phyloP scores from a whole-genome alignment of 306 rosid genomes.

The Spatholobus suberectus region DNA sequence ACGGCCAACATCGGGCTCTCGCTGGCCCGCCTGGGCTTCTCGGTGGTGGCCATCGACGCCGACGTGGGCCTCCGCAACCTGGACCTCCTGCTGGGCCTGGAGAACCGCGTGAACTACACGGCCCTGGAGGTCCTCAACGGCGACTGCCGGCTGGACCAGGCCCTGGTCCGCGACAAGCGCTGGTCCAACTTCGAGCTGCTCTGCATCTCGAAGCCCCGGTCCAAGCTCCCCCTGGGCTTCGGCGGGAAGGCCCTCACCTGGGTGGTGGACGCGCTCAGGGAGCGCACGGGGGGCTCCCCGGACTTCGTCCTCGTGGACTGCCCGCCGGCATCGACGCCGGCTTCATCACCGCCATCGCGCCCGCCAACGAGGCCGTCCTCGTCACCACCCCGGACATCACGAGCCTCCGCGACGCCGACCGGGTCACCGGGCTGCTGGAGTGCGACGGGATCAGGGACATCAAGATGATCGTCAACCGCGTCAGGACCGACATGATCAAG shows the following conservation, averaged over 20 bases:
- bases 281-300: conserved; percentile 70
- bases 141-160: conserved; percentile 96
- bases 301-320: conserved; percentile 91
- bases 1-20: conserved; percentile 96
- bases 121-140: conserved; percentile 94
- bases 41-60: conserved; percentile 96
- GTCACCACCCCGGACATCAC: conserved; percentile 97
- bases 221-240: conserved; percentile 88
- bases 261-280: conserved; percentile 87
- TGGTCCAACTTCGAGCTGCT: conserved; percentile 96
- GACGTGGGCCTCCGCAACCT: conserved; percentile 98
- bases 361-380: conserved; percentile 90
- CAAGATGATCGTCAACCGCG: conserved; percentile 96
- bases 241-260: conserved; percentile 92
- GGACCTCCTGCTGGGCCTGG: conserved; percentile 95
- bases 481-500: conserved; percentile 91
- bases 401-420: conserved; percentile 85
- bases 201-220: conserved; percentile 92
- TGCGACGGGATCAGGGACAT: conserved; percentile 97
- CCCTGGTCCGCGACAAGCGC: conserved; percentile 89
- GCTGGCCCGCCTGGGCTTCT: conserved; percentile 89
- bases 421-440: conserved; percentile 88
- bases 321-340: conserved; percentile 99
- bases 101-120: conserved; percentile 95
- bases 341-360: conserved; percentile 93